These are phyloP conservation scores for Citrus sinensis DNA, from an alignment of 345 rosid species.

Conservation along the genomic window DNA sequence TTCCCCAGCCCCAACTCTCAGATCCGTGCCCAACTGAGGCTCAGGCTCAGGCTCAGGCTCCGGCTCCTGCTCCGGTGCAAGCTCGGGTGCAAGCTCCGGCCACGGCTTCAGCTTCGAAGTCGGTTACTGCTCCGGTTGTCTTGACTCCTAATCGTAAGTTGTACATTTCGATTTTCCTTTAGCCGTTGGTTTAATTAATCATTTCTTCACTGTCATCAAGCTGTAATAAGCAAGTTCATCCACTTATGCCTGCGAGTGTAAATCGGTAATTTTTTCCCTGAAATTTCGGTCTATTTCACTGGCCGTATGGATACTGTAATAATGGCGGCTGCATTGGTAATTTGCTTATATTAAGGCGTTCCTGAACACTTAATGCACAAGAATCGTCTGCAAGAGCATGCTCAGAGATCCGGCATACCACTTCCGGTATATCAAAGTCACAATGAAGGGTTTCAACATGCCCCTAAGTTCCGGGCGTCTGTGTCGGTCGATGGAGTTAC, in stretches of 20 bases:
- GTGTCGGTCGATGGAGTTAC: conserved; percentile 32
- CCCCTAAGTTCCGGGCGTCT: conserved; percentile 33
- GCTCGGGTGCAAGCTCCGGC: not conserved
- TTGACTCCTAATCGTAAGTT: not conserved
- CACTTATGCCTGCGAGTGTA: too few relatives aligned
- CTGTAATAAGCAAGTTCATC: too few relatives aligned
- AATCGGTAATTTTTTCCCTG: too few relatives aligned
- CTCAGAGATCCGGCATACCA: conserved; percentile 34
- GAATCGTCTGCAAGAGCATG: conserved; percentile 35
- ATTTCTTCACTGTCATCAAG: too few relatives aligned
- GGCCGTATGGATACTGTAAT: too few relatives aligned
- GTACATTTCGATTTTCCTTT: not conserved
- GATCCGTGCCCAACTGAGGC: not conserved
- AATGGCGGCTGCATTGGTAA: not conserved
- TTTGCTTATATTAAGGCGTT: not conserved
- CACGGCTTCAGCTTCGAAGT: not conserved
- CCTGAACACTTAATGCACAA: conserved; percentile 19
- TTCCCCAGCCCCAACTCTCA: conserved; percentile 5
- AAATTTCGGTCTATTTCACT: too few relatives aligned
- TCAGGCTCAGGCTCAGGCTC: not conserved
- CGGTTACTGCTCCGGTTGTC: not conserved
- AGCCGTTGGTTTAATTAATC: not conserved
- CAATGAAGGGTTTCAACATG: conserved; percentile 31
- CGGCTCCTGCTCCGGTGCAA: not conserved
- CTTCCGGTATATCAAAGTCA: conserved; percentile 25